Percentiles rank a stretch among this genome's conserved stretches.
Conservation (phyloP, 2,329 filamentous ascomycete genomes). For the Pyrenophora seminiperda region DNA sequence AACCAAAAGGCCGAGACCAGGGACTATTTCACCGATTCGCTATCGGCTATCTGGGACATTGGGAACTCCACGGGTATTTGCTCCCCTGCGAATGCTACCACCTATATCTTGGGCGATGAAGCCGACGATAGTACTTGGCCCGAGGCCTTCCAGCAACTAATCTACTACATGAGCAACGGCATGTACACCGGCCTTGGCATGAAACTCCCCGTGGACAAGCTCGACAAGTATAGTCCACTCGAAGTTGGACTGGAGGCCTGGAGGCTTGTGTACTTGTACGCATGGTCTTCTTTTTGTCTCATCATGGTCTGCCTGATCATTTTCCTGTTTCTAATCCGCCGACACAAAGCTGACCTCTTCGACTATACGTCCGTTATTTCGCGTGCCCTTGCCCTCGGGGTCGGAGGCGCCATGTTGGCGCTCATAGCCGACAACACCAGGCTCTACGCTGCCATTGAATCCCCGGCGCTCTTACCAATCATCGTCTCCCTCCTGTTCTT, state of each 20-base stretch:
- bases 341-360: constrained; percentile 48
- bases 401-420: constrained; percentile 39
- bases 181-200: constrained; percentile 43
- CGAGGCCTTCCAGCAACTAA: constrained; percentile 25
- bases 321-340: constrained; percentile 49
- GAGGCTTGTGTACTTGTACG: constrained; percentile 46
- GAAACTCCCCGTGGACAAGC: constrained; percentile 39
- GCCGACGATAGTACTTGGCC: constrained; percentile 20
- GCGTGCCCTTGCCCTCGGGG: constrained; percentile 33
- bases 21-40: constrained; percentile 17
- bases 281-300: constrained; percentile 45
- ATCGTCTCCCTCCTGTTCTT: constrained; percentile 45
- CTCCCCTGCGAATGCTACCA: constrained; percentile 23
- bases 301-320: constrained; percentile 45
- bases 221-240: constrained; percentile 30
- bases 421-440: constrained; percentile 30
- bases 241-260: constrained; percentile 38
- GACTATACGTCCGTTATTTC: constrained; percentile 47
- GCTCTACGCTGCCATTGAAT: constrained; percentile 35
- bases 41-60: constrained; percentile 23
- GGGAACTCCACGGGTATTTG: constrained; percentile 45
- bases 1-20: constrained; percentile 38
- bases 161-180: constrained; percentile 34
- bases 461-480: constrained; percentile 44
- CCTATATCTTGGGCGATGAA: constrained; percentile 14